phyloP scores from a whole-genome alignment of 2,329 filamentous ascomycete species.

The Aspergillus terreus region DNA sequence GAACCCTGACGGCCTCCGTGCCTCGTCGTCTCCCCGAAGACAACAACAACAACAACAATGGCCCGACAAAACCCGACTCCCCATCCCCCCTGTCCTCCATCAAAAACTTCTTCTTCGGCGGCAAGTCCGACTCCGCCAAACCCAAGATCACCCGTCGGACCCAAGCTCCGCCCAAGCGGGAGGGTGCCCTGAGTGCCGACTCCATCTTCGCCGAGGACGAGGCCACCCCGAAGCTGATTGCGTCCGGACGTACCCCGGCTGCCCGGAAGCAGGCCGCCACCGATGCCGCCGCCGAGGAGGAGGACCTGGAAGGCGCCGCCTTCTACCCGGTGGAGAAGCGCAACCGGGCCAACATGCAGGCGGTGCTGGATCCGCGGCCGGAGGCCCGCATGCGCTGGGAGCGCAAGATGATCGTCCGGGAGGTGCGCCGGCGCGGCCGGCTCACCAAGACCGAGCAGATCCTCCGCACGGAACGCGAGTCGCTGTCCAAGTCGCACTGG shows the following conservation, averaged over 20 bases:
- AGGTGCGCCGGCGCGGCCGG: conserved; percentile 65
- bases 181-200: conserved; percentile 33
- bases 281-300: conserved; percentile 10
- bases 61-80: conserved; percentile 13
- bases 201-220: conserved; percentile 43
- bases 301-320: conserved; percentile 5
- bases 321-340: conserved; percentile 29
- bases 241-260: conserved; percentile 24
- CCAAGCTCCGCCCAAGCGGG: conserved; percentile 27
- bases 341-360: conserved; percentile 55
- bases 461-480: conserved; percentile 60
- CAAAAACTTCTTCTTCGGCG: conserved; percentile 32
- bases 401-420: conserved; percentile 76
- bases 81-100: conserved; percentile 28
- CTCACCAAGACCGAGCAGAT: conserved; percentile 65
- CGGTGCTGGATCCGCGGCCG: conserved; percentile 72
- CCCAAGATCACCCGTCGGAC: conserved; percentile 26
- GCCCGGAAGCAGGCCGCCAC: conserved; percentile 17
- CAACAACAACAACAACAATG: conserved; percentile 13
- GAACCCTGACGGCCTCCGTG: conserved; percentile 32
- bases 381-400: conserved; percentile 69
- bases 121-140: conserved; percentile 21
- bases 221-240: conserved; percentile 20
- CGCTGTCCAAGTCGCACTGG: conserved; percentile 60
- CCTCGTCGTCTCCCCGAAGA: conserved; percentile 29